Evolutionary conservation across 2,329 filamentous ascomycete genomes (phyloP).

Genomic region (Huntiella moniliformis): DNA sequence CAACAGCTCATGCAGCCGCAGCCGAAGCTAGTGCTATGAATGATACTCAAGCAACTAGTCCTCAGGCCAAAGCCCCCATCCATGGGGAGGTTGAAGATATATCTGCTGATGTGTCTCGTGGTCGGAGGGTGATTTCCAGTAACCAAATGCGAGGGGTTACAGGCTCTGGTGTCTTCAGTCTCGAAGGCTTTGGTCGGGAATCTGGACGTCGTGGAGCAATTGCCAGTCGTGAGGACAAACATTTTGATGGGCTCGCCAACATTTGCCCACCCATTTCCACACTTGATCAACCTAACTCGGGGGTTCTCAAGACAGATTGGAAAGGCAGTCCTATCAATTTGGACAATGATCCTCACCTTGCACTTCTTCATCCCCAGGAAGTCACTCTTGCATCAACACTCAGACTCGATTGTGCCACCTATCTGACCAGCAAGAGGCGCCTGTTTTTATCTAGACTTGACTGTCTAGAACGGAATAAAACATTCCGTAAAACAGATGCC

Average conservation of each 20-base stretch:
- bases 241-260: slow-evolving; percentile 54
- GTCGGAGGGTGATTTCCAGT: no score
- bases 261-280: slow-evolving; percentile 51
- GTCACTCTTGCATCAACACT: slow-evolving; percentile 57
- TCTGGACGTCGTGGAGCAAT: slow-evolving; percentile 22
- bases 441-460: slow-evolving; percentile 67
- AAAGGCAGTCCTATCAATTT: slow-evolving; percentile 66
- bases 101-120: no score
- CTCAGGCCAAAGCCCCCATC: no score
- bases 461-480: slow-evolving; percentile 48
- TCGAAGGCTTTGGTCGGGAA: slow-evolving; percentile 10
- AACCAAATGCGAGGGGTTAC: slow-evolving; percentile 3
- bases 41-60: not conserved
- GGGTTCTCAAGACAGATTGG: slow-evolving; percentile 70
- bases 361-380: slow-evolving; percentile 63
- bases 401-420: slow-evolving; percentile 69
- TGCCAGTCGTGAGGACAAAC: slow-evolving; percentile 62
- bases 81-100: no score
- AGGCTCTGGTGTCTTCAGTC: slow-evolving; percentile 8
- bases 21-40: slow-evolving; percentile 1
- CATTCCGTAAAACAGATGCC: slow-evolving; percentile 87
- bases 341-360: slow-evolving; percentile 46
- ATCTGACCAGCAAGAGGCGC: slow-evolving; percentile 79
- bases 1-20: slow-evolving; percentile 1
- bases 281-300: slow-evolving; percentile 40